Base-by-base conservation (phyloP, 2,329 filamentous ascomycete species). In the Erysiphe pulchra region DNA sequence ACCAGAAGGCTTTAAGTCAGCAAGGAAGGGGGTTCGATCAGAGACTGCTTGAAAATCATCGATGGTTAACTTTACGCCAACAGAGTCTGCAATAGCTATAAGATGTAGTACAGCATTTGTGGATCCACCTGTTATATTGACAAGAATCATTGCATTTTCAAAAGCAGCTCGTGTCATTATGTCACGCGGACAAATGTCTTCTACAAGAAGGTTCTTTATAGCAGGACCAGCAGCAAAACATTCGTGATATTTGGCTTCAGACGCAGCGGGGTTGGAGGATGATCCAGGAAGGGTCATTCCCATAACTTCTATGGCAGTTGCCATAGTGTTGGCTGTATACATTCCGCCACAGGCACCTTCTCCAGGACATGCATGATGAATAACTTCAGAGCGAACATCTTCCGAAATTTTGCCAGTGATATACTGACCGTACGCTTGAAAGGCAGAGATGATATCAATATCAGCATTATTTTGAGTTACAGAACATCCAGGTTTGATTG, bases 391-490 rank as follows among this genome's bases (percentile, higher is more conserved):
- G 45, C 90, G 78, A 64, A 87, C 70, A 57, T 90, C 77, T 64
- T 98, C 90, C 52, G 70, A 80, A 62, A 95, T 93, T 57, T 93
- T 75, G 39, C 87, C 87, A 12, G 81, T 74, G 55, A 98, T 77
- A 65, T 86, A 95, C 61, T 94, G 83, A 24, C 90, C 90, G 59
- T 95, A 95, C 5, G 87, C 80, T 65, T 98, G 90, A 73, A 98
- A 98, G 39, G 90, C 90, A 44, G 85, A 94, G 49, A 98, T 81
- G 45, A 98, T 92, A 60, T 98, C 87, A 54, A 94, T 83, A 48
- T 77, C 66, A 46, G 73, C 71, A 57, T 79, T 77, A 52, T 79
- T 69, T 54, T 86, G 81, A 44, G 71, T 71, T 56, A 67, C 70
- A 47, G 80, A 82, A 64, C 86, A 94, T 42, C 90, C 90, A 34